Base-by-base conservation (phyloP, 1,139 yeast species). In the Arxiozyma bovina region DNA sequence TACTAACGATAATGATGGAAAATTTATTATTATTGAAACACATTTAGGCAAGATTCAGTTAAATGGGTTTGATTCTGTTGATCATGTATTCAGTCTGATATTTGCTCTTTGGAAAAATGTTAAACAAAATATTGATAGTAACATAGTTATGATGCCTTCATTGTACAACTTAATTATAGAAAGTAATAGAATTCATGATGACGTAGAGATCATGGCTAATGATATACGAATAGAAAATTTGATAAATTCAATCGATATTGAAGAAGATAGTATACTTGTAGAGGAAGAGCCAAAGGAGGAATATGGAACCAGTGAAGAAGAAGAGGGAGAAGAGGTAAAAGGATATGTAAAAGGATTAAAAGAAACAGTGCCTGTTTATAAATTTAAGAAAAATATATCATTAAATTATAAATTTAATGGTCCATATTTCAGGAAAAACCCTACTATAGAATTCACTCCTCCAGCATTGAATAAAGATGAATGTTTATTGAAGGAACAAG, bases 11-110 rank as follows among this genome's bases (percentile, higher is more conserved):
- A 77, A 82, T 47, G 89, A 96, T 0, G 96, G 90, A 1, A 96
- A 91, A 68, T 98, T 96, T 1, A 87, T 91, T 20, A 75, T 80
- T 15, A 75, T 90, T n/a, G 85, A 83, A 58, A 85, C 96, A 1
- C 75, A 73, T 11, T 61, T 72, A 49, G 79, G 82, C 1, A 80
- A 80, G 58, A 88, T 90, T 63, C 78, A 78, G 3, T 91, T 93
- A 75, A 96, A 96, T 20, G 87, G 96, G 58, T 89, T 93, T 65
- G 97, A 91, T 66, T 71, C 82, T 3, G 87, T 96, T 0, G 80
- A 79, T 60, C 87, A 85, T 52, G 79, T 89, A 53, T 40, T 55
- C 9, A 38, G 38, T 17, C 23, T 48, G 20, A 23, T 47, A 12
- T 17, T 20, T 25, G 41, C 45, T 1, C 42, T 41, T 42, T 42